Conservation (phyloP, 257 asterid species). For the Solanum pimpinellifolium region DNA sequence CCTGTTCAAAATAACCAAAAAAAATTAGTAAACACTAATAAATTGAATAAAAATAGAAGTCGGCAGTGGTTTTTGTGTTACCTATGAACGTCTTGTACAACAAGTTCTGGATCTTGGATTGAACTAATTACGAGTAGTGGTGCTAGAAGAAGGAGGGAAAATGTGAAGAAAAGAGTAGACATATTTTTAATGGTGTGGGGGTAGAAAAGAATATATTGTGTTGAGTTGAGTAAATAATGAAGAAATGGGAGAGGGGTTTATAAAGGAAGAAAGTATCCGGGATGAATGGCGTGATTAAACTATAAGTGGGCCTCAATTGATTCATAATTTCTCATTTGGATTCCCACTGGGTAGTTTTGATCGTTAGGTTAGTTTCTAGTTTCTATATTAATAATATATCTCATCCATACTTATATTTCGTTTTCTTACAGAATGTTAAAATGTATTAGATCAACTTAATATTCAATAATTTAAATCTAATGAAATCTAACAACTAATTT, state of each 20-base stretch:
- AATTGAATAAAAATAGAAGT: neutral
- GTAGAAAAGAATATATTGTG: neutral
- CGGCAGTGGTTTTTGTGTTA: neutral
- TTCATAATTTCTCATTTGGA: neutral
- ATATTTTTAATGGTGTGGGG: neutral
- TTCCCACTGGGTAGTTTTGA: conserved; percentile 24
- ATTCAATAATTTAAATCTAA: neutral
- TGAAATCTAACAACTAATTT: too few species aligned
- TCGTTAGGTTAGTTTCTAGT: neutral
- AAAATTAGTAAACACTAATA: neutral
- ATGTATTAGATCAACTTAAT: neutral
- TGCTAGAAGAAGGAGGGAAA: conserved; percentile 2
- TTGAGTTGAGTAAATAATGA: neutral
- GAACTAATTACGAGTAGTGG: neutral
- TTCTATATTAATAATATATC: neutral
- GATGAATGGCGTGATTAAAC: conserved; percentile 63
- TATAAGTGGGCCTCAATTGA: conserved; percentile 22
- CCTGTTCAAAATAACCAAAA: conserved; percentile 7
- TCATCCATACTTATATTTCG: too few species aligned
- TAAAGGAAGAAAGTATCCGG: conserved; percentile 30
- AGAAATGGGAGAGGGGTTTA: conserved; percentile 4
- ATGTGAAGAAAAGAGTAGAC: neutral
- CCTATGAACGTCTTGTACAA: conserved; percentile 59
- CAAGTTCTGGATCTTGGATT: conserved; percentile 33
- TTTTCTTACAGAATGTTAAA: too few species aligned